Base-by-base conservation (phyloP, 192 early-diverging fungal species). In the Gonapodya sp. region DNA sequence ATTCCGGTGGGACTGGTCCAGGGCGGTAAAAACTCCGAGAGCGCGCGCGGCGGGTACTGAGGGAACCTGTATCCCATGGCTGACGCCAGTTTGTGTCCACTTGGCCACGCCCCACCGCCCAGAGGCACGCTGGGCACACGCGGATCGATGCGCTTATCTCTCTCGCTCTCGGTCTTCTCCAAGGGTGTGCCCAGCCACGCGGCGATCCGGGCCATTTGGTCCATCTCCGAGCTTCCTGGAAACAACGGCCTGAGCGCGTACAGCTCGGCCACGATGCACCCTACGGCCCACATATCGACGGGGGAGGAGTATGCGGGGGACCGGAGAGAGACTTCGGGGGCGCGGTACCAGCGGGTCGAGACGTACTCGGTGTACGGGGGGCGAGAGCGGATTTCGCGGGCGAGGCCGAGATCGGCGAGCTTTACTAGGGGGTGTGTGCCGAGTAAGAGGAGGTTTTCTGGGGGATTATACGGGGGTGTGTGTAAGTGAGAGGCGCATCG, bases 291-390 rank as follows among this genome's bases (percentile, higher is more conserved):
- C 31, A 99, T 85, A 85, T 99, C 98, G 31, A 99, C 96, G 1
- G 96, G 95, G 32, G 91, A 94, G 18, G 94, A 94, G 81, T 99
- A 99, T 33, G 84, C 87, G 0, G 91, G 89, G 24, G 93, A 94
- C 32, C 92, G 88, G 34, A 99, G 87, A 35, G 98, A 84, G 14
- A 99, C 92, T 86, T 99, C 97, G 64, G 97, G 97, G 1, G 97
- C 96, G 14, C 97, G 90, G 84, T 98, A 98, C 97, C 97, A 99
- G 83, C 97, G 89, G 2, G 97, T 99, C 87, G 94, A 95, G 78
- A 99, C 96, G 86, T 99, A 99, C 82, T 96, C 95, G 34, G 97
- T 98, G 81, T 96, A 95, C 36, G 97, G 97, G 0, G 94, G 93
- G 37, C 91, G 89, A 84, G 90, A 93, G 80, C 95, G 92, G 81